Evolutionary conservation across 1,139 yeast species (phyloP).

Genomic region (Geotrichum candidum): DNA sequence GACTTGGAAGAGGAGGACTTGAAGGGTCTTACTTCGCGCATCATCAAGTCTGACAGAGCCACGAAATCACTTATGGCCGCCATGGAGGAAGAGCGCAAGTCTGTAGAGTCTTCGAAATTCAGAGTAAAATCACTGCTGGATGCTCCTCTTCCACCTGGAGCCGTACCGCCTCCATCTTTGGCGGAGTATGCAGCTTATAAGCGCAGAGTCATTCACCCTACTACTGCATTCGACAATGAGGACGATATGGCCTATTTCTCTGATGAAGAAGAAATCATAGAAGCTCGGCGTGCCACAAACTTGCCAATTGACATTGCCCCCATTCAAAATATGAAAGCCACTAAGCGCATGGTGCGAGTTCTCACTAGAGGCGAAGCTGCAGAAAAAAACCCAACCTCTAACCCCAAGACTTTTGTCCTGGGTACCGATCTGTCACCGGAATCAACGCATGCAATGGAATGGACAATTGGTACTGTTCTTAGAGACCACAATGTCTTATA

Average conservation of each 20-base stretch:
- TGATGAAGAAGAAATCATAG: not conserved
- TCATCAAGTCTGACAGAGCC: conserved; percentile 28
- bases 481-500: not conserved
- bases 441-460: conserved; percentile 6
- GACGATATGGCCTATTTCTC: not conserved
- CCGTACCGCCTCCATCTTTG: conserved; percentile 5
- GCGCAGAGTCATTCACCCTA: conserved; percentile 3
- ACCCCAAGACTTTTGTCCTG: conserved; percentile 1
- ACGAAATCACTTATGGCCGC: conserved; percentile 40
- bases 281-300: not conserved
- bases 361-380: not conserved
- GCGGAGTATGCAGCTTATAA: conserved; percentile 8
- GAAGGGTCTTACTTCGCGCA: conserved; percentile 17
- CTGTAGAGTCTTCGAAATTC: conserved; percentile 22
- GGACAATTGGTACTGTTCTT: conserved; percentile 4
- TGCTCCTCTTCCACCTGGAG: conserved; percentile 31
- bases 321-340: not conserved
- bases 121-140: conserved; percentile 38
- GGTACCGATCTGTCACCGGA: conserved; percentile 3
- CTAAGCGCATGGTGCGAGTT: conserved; percentile 4
- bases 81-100: conserved; percentile 30
- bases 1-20: conserved; percentile 26
- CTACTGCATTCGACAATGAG: conserved; percentile 3
- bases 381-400: not conserved
- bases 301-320: not conserved